phyloP scores from a whole-genome alignment of 306 rosid species.

The Comarum palustre region DNA sequence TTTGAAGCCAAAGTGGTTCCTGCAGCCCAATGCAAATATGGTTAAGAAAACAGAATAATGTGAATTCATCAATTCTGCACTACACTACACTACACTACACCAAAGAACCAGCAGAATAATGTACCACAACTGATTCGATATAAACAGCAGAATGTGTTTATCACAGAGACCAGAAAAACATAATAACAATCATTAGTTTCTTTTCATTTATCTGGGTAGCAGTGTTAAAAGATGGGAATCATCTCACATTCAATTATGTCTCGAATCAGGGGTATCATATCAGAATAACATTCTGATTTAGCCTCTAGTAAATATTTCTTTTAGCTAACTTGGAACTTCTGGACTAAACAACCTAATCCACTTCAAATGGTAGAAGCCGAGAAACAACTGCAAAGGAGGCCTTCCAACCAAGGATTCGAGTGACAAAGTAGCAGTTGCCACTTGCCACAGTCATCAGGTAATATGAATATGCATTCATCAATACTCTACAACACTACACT shows the following conservation, averaged over 20 bases:
- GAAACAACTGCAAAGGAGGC: not conserved
- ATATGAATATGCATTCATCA: not conserved
- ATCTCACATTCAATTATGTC: not conserved
- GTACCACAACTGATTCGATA: too few relatives aligned
- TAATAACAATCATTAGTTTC: not conserved
- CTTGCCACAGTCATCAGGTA: not conserved
- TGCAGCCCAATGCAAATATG: slow-evolving; percentile 22
- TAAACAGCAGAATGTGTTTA: not conserved
- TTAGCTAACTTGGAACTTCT: not conserved
- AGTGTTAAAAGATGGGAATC: not conserved
- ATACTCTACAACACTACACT: not conserved
- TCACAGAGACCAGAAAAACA: not conserved
- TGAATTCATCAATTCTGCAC: too few relatives aligned
- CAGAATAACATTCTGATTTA: not conserved
- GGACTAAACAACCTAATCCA: not conserved
- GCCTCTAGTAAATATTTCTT: not conserved
- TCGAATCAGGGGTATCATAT: not conserved
- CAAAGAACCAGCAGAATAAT: too few relatives aligned
- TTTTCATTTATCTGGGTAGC: not conserved
- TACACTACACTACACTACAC: too few relatives aligned
- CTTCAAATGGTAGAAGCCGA: not conserved
- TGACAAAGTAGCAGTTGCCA: not conserved
- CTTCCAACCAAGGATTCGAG: not conserved
- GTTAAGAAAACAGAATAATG: slow-evolving; percentile 7
- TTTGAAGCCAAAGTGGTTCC: slow-evolving; percentile 65